phyloP scores from a whole-genome alignment of 495 filamentous ascomycete genomes.

The Hypoxylon fuscum region DNA sequence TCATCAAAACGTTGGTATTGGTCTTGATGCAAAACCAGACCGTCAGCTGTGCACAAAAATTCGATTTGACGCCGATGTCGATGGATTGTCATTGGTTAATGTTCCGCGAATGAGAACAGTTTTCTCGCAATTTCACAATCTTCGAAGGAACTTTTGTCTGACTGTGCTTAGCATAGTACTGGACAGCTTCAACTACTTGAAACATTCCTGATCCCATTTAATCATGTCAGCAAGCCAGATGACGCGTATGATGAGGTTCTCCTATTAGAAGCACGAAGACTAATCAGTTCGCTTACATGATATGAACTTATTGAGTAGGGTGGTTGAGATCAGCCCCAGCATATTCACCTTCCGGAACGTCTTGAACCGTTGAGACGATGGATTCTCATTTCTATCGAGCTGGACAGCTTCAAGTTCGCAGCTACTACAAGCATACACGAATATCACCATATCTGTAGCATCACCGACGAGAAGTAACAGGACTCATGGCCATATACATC shows the following conservation, averaged over 20 bases:
- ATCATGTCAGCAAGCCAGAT: neutral
- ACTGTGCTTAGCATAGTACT: neutral
- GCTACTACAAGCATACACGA: too few relatives aligned
- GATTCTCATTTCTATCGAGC: neutral
- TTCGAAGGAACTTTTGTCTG: neutral
- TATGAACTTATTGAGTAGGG: too few relatives aligned
- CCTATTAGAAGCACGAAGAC: too few relatives aligned
- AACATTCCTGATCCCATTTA: neutral
- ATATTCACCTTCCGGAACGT: too few relatives aligned
- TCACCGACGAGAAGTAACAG: too few relatives aligned
- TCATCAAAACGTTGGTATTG: neutral
- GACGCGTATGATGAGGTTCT: neutral
- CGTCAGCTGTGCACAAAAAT: slow-evolving; percentile 7
- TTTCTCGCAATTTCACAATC: neutral
- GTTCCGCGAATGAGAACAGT: slow-evolving; percentile 11
- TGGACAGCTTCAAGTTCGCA: neutral
- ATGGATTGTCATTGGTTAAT: slow-evolving; percentile 16
- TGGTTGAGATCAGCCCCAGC: too few relatives aligned
- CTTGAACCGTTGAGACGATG: neutral
- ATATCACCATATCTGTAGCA: too few relatives aligned
- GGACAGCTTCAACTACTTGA: neutral
- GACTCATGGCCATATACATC: too few relatives aligned
- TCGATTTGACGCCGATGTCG: slow-evolving; percentile 2
- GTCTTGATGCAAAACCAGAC: slow-evolving; percentile 4
- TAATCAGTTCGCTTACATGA: too few relatives aligned